Evolutionary conservation across 1,284 basidiomycete species (phyloP).

Genomic region (Dichomitus squalens): DNA sequence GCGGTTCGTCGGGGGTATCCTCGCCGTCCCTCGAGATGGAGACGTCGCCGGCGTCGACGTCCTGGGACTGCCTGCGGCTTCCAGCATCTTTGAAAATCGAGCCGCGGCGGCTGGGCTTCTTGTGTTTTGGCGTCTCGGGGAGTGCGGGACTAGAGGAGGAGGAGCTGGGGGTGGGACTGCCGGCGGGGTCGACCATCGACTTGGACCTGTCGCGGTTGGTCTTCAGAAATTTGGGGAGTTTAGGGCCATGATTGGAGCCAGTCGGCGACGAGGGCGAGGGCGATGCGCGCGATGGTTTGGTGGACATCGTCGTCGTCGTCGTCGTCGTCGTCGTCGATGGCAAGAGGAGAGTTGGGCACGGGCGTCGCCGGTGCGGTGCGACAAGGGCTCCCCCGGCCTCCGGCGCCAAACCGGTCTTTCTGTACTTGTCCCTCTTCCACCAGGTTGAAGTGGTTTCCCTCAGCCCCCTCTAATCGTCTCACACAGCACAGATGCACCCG

Average conservation of each 20-base stretch:
- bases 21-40: slow-evolving; percentile 26
- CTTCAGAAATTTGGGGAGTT: slow-evolving; percentile 69
- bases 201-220: slow-evolving; percentile 60
- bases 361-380: slow-evolving; percentile 12
- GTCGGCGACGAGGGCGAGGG: slow-evolving; percentile 37
- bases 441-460: not conserved
- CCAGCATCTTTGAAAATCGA: slow-evolving; percentile 30
- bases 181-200: slow-evolving; percentile 50
- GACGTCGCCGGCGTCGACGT: slow-evolving; percentile 32
- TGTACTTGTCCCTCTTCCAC: not conserved
- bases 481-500: not conserved
- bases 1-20: slow-evolving; percentile 38
- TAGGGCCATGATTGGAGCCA: slow-evolving; percentile 41
- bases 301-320: slow-evolving; percentile 35
- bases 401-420: not conserved
- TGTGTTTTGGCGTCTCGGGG: slow-evolving; percentile 28
- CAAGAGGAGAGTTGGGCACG: slow-evolving; percentile 13
- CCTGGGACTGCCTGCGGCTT: slow-evolving; percentile 33
- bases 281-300: slow-evolving; percentile 33
- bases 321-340: slow-evolving; percentile 30
- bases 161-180: slow-evolving; percentile 43
- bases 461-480: not conserved
- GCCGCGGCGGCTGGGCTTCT: slow-evolving; percentile 31
- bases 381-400: not conserved
- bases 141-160: slow-evolving; percentile 34